Percentiles rank a stretch among this genome's conserved stretches.
Evolutionary conservation across 768 basidiomycete genomes (phyloP).

Genomic region (Tulasnella calospora): DNA sequence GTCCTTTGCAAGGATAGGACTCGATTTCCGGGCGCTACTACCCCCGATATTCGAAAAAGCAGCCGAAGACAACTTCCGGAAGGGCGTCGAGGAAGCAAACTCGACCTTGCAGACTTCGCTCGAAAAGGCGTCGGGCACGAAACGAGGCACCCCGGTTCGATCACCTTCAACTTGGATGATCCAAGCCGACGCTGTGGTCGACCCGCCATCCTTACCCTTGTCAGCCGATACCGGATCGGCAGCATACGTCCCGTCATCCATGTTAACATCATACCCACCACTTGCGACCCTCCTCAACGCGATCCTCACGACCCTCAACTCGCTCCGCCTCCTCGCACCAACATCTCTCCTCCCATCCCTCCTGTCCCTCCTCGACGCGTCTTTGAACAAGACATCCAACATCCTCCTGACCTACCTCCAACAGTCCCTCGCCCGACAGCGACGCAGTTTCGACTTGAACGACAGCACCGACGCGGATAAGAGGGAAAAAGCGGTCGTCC

Average conservation of each 20-base stretch:
- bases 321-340: conserved; percentile 75
- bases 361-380: conserved; percentile 46
- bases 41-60: conserved; percentile 62
- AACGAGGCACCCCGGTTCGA: conserved; percentile 30
- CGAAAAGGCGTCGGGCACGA: conserved; percentile 27
- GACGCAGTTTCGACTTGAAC: conserved; percentile 31
- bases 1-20: conserved; percentile 85
- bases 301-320: conserved; percentile 68
- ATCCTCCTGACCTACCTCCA: conserved; percentile 24
- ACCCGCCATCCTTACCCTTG: conserved; percentile 25
- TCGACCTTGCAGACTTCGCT: conserved; percentile 26
- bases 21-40: conserved; percentile 76
- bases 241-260: conserved; percentile 61
- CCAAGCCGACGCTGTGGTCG: conserved; percentile 28
- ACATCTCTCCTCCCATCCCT: conserved; percentile 52
- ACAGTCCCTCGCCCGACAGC: conserved; percentile 21
- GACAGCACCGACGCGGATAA: conserved; percentile 35
- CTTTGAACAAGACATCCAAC: conserved; percentile 36
- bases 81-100: conserved; percentile 46
- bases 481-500: conserved; percentile 38
- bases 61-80: conserved; percentile 52
- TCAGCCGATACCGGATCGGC: conserved; percentile 28
- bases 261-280: conserved; percentile 68
- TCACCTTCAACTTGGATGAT: conserved; percentile 33
- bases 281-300: conserved; percentile 70